These are phyloP conservation scores for Cordyceps militaris DNA, from an alignment of 2,329 filamentous ascomycete species.

Conservation along the genomic window DNA sequence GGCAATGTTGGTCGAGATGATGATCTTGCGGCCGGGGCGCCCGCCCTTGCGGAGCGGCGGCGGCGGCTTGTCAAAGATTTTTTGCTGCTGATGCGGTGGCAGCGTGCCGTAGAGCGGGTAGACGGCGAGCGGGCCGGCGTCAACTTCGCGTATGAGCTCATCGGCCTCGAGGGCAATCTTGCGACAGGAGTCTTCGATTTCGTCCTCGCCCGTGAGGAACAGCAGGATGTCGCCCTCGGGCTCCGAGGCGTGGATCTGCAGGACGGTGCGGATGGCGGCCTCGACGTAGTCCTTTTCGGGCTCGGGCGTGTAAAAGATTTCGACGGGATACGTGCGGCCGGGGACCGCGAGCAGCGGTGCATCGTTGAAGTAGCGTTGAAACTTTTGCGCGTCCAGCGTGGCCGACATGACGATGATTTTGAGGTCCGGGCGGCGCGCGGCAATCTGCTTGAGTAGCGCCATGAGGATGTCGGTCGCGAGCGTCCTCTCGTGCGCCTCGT, in stretches of 20 bases:
- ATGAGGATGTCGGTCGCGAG: constrained; percentile 96
- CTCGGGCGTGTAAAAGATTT: constrained; percentile 97
- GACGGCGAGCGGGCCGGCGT: constrained; percentile 80
- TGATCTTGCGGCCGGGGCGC: constrained; percentile 83
- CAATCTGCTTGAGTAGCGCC: constrained; percentile 89
- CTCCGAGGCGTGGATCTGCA: constrained; percentile 94
- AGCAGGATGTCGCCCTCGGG: constrained; percentile 86
- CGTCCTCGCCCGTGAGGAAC: constrained; percentile 95
- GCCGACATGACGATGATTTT: constrained; percentile 99
- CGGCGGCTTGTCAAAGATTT: constrained; percentile 88
- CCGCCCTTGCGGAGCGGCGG: constrained; percentile 65
- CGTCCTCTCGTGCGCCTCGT: constrained; percentile 96
- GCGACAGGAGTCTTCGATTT: constrained; percentile 92
- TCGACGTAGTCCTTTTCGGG: constrained; percentile 96
- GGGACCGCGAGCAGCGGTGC: constrained; percentile 90
- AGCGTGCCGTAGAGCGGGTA: constrained; percentile 93
- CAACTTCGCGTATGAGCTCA: constrained; percentile 84
- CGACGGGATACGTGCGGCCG: constrained; percentile 89
- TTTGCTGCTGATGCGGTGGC: constrained; percentile 86
- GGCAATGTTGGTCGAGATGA: constrained; percentile 95
- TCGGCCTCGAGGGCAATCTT: constrained; percentile 89
- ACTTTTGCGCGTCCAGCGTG: constrained; percentile 94
- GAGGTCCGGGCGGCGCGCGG: constrained; percentile 72
- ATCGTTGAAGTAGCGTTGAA: constrained; percentile 93
- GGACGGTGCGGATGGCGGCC: constrained; percentile 84